A percentile compares a stretch with the other conserved stretches of the same genome.
These are phyloP conservation scores for Beta corolliflora DNA, from an alignment of 179 eudicot species.

Conservation along the genomic window DNA sequence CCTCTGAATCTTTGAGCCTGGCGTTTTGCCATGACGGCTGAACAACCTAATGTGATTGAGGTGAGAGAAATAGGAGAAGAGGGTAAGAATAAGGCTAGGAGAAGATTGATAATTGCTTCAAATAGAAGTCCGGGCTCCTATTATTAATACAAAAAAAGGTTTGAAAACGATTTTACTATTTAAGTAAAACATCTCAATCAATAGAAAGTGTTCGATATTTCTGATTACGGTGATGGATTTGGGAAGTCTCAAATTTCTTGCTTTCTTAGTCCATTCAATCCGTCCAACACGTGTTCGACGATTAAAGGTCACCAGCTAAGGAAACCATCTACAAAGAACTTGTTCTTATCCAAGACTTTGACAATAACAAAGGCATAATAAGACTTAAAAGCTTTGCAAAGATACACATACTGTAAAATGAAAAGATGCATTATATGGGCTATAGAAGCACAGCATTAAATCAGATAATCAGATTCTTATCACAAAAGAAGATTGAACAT, in stretches of 20 bases:
- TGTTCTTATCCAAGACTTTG: not conserved
- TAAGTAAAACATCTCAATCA: slow-evolving; percentile 11
- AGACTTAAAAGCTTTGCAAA: not conserved
- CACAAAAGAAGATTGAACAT: not conserved
- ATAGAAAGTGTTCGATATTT: slow-evolving; percentile 1
- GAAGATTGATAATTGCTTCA: not conserved
- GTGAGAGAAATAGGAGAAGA: not conserved
- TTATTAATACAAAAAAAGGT: not conserved
- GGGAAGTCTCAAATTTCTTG: slow-evolving; percentile 3
- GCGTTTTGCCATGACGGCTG: not conserved
- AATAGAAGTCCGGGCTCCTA: not conserved
- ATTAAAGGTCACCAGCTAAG: not conserved
- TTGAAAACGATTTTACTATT: slow-evolving; percentile 3
- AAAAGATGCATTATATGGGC: not conserved
- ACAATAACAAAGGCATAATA: not conserved
- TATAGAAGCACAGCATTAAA: not conserved
- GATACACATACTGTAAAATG: not conserved
- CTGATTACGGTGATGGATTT: not conserved
- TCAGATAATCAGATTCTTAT: not conserved
- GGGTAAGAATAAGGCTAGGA: not conserved
- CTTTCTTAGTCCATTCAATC: not conserved
- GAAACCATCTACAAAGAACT: slow-evolving; percentile 8
- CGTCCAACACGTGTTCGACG: slow-evolving; percentile 15
- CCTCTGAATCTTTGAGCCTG: slow-evolving; percentile 14
- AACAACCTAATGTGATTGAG: slow-evolving; percentile 1